Evolutionary conservation across 805 yeast species (phyloP).

Genomic region (Naumovozyma dairenensis): DNA sequence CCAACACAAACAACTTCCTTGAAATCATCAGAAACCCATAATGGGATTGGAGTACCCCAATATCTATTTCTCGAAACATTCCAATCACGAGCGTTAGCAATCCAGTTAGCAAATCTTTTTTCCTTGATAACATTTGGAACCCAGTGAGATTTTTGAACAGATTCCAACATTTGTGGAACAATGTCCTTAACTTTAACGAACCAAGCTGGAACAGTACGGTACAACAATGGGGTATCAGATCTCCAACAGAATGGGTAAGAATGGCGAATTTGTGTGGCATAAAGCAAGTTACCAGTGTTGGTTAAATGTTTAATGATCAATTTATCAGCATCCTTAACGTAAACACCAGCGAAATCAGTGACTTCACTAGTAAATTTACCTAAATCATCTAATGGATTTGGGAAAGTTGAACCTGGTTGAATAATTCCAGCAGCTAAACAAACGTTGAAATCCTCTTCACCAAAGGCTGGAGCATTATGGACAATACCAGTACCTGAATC

Average conservation of each 20-base stretch:
- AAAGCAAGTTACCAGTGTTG: constrained; percentile 62
- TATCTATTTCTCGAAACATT: constrained; percentile 95
- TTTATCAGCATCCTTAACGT: constrained; percentile 94
- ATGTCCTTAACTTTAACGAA: constrained; percentile 82
- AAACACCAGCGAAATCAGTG: constrained; percentile 63
- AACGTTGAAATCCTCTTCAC: constrained; percentile 94
- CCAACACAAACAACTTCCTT: constrained; percentile 92
- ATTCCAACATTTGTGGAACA: constrained; percentile 80
- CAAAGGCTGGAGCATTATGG: constrained; percentile 97
- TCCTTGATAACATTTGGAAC: constrained; percentile 86
- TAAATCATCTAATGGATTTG: constrained; percentile 89
- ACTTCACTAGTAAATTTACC: constrained; percentile 79
- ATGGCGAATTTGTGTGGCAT: constrained; percentile 79
- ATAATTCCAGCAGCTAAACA: constrained; percentile 71
- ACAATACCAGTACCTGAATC: constrained; percentile 99
- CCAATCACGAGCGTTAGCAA: constrained; percentile 98
- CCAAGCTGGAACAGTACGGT: constrained; percentile 98
- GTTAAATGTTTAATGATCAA: constrained; percentile 78
- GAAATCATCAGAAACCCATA: constrained; percentile 92
- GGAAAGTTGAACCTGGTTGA: constrained; percentile 58
- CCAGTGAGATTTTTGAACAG: constrained; percentile 86
- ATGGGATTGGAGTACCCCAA: constrained; percentile 99
- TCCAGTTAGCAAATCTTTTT: constrained; percentile 96
- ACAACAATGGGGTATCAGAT: constrained; percentile 94
- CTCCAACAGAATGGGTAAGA: constrained; percentile 99